phyloP scores from a whole-genome alignment of 306 rosid species.

The Quercus engelmannii region DNA sequence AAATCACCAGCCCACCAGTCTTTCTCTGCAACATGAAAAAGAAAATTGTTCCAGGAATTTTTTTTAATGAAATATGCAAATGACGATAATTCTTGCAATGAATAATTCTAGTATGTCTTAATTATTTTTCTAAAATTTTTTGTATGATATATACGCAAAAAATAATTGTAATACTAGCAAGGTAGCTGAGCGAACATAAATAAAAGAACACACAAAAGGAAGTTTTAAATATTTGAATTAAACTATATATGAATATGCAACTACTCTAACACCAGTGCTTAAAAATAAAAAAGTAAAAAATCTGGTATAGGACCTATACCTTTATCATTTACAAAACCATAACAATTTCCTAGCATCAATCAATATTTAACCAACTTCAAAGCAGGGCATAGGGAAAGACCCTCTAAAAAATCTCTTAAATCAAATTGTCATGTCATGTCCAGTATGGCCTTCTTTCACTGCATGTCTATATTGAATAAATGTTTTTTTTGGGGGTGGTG shows the following conservation, averaged over 20 bases:
- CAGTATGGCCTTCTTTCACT: background rate
- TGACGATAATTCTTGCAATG: background rate
- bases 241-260: background rate
- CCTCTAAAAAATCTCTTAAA: background rate
- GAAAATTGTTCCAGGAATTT: conserved; percentile 11
- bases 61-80: background rate
- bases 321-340: background rate
- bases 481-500: no score
- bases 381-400: background rate
- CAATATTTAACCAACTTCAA: background rate
- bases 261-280: background rate
- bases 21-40: conserved; percentile 58
- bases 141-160: background rate
- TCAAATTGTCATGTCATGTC: background rate
- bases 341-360: background rate
- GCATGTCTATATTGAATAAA: background rate
- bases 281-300: no score
- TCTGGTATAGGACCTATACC: background rate
- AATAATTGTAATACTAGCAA: background rate
- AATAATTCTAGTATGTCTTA: background rate
- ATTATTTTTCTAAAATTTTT: background rate
- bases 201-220: background rate
- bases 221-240: background rate
- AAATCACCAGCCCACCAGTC: conserved; percentile 95
- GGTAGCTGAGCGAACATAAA: background rate